Conservation (phyloP, 306 rosid species). For the Cercis canadensis region DNA sequence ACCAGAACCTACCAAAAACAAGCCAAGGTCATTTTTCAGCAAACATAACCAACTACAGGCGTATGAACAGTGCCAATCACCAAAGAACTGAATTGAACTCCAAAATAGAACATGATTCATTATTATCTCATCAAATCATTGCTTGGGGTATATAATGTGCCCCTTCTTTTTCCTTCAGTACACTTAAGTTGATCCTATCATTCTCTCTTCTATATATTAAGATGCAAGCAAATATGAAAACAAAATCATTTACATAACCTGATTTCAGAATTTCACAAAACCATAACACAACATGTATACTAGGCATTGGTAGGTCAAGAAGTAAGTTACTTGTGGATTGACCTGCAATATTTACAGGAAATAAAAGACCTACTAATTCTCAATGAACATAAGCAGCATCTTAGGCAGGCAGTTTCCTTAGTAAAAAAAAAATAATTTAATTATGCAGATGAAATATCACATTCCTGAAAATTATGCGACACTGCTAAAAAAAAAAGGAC, state of each 20-base stretch:
- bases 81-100: constrained; percentile 14
- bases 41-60: constrained; percentile 10
- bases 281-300: neutral
- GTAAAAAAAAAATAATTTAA: constrained; percentile 21
- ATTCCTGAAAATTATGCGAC: neutral
- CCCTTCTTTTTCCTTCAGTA: neutral
- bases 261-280: constrained; percentile 2
- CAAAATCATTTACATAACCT: constrained; percentile 5
- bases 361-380: constrained; percentile 3
- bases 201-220: constrained; percentile 4
- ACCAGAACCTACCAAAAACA: neutral
- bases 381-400: constrained; percentile 6
- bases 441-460: neutral
- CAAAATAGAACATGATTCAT: neutral
- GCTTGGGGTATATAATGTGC: neutral
- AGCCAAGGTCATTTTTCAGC: neutral
- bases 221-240: neutral
- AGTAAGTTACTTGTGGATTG: constrained; percentile 12
- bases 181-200: constrained; percentile 4
- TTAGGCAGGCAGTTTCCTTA: constrained; percentile 18
- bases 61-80: constrained; percentile 1
- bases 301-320: neutral
- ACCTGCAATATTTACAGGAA: constrained; percentile 21
- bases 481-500: neutral
- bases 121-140: neutral